Evolutionary conservation across 2,329 filamentous ascomycete species (phyloP).

Genomic region (Blastomyces percursus): DNA sequence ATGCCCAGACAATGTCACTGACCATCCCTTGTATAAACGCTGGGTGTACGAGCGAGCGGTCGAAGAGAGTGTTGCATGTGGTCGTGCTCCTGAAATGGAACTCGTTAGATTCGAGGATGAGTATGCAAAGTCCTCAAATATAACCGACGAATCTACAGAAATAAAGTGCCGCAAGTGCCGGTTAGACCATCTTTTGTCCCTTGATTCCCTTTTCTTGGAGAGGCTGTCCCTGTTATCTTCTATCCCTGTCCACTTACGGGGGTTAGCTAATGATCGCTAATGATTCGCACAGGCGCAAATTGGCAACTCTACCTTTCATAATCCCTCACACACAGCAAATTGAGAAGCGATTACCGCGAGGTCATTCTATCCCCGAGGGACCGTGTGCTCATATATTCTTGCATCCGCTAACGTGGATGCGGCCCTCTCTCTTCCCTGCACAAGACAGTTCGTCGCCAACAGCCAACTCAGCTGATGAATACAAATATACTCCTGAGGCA

Average conservation of each 20-base stretch:
- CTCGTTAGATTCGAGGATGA: slow-evolving; percentile 63
- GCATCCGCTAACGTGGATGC: slow-evolving; percentile 94
- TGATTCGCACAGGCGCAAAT: slow-evolving; percentile 37
- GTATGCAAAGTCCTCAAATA: slow-evolving; percentile 22
- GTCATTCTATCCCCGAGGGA: slow-evolving; percentile 17
- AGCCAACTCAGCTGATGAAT: slow-evolving; percentile 8
- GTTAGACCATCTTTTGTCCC: slow-evolving; percentile 29
- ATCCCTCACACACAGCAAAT: slow-evolving; percentile 44
- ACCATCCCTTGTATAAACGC: slow-evolving; percentile 67
- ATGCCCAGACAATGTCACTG: slow-evolving; percentile 58
- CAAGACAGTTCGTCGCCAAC: slow-evolving; percentile 3
- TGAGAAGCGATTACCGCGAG: slow-evolving; percentile 19
- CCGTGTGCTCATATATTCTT: slow-evolving; percentile 79
- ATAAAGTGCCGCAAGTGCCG: slow-evolving; percentile 89
- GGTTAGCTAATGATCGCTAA: not conserved
- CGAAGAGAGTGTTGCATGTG: slow-evolving; percentile 57
- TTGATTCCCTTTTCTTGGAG: slow-evolving; percentile 8
- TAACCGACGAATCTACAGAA: slow-evolving; percentile 36
- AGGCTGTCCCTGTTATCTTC: not conserved
- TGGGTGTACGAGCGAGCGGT: slow-evolving; percentile 59
- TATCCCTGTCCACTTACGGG: not conserved
- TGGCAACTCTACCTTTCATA: slow-evolving; percentile 58
- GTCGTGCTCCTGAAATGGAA: slow-evolving; percentile 63
- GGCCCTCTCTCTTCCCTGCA: slow-evolving; percentile 51
- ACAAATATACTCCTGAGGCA: slow-evolving; percentile 44